phyloP scores from a whole-genome alignment of 768 basidiomycete genomes.

The Solioccasus polychromus region DNA sequence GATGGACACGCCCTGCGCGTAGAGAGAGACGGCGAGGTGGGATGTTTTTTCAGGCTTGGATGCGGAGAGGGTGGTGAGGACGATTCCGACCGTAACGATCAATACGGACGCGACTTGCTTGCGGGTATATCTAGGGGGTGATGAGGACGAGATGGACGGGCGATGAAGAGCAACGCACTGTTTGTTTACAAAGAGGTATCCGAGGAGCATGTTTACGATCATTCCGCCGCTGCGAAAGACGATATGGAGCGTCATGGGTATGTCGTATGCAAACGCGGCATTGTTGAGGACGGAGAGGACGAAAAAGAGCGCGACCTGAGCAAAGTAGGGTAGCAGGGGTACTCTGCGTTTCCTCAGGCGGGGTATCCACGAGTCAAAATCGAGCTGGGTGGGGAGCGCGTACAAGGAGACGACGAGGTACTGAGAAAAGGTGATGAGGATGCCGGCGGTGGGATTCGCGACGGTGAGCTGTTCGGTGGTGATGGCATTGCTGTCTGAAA shows the following conservation, averaged over 20 bases:
- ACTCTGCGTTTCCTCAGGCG: constrained; percentile 61
- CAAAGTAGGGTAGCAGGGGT: constrained; percentile 67
- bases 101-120: constrained; percentile 72
- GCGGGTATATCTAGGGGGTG: constrained; percentile 51
- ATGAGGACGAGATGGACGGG: constrained; percentile 10
- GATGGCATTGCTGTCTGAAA: constrained; percentile 63
- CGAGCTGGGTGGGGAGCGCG: constrained; percentile 63
- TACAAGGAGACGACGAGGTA: constrained; percentile 75
- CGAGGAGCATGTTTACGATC: constrained; percentile 78
- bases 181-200: constrained; percentile 64
- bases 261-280: constrained; percentile 79
- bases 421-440: constrained; percentile 85
- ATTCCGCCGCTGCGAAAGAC: constrained; percentile 90
- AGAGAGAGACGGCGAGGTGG: constrained; percentile 31
- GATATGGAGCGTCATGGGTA: constrained; percentile 93
- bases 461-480: constrained; percentile 73
- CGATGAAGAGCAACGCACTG: constrained; percentile 39
- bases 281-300: constrained; percentile 82
- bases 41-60: constrained; percentile 38
- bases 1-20: constrained; percentile 69
- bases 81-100: constrained; percentile 77
- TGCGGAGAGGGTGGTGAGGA: constrained; percentile 79
- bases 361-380: constrained; percentile 34
- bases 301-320: constrained; percentile 83
- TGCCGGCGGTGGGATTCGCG: constrained; percentile 65